Conservation (phyloP, 495 filamentous ascomycete species). For the Glarea lozoyensis region DNA sequence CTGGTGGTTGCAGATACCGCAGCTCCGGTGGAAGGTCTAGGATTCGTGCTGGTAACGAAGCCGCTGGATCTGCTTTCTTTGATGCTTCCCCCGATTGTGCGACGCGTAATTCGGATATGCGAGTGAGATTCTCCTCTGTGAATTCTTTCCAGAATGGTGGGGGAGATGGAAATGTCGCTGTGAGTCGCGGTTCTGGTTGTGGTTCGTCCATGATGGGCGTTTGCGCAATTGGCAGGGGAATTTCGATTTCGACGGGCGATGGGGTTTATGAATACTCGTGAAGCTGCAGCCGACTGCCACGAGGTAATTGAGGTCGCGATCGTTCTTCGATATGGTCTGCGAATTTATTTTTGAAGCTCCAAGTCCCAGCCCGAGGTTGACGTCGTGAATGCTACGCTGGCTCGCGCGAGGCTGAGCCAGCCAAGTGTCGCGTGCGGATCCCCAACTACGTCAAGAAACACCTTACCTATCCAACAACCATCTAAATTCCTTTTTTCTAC, state of each 20-base stretch:
- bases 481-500: too few species aligned
- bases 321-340: too few species aligned
- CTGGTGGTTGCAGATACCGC: constrained; percentile 71
- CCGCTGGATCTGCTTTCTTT: constrained; percentile 13
- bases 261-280: not conserved
- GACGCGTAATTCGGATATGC: constrained; percentile 37
- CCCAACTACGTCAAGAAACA: too few species aligned
- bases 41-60: constrained; percentile 22
- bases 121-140: constrained; percentile 65
- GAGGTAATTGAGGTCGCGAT: too few species aligned
- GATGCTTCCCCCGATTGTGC: constrained; percentile 16
- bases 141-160: constrained; percentile 89
- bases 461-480: too few species aligned
- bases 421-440: too few species aligned
- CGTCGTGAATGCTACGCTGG: too few species aligned
- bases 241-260: too few species aligned
- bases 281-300: not conserved
- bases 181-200: constrained; percentile 34
- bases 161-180: constrained; percentile 68
- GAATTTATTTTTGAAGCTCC: too few species aligned
- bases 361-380: too few species aligned
- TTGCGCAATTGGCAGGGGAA: too few species aligned
- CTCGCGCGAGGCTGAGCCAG: too few species aligned
- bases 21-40: constrained; percentile 62
- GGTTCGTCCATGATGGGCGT: constrained; percentile 40